phyloP scores from a whole-genome alignment of 2,329 filamentous ascomycete species.

The Fusarium newnesense region DNA sequence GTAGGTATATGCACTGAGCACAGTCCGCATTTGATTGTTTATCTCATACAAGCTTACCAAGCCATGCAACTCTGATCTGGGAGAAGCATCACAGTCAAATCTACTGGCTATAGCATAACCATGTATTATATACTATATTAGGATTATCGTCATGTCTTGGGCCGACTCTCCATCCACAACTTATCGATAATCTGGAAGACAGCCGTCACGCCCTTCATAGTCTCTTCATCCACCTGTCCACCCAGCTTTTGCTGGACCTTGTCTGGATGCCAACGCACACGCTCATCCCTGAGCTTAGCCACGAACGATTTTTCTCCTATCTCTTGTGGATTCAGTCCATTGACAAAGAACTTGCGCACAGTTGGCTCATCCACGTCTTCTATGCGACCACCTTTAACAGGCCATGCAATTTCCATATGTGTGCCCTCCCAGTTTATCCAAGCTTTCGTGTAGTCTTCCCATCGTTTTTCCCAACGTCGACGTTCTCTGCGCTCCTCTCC shows the following conservation, averaged over 20 bases:
- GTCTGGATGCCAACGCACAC: slow-evolving; percentile 96
- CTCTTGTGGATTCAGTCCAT: slow-evolving; percentile 55
- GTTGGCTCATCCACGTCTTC: slow-evolving; percentile 66
- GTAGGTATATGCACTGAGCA: neutral
- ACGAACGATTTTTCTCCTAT: slow-evolving; percentile 58
- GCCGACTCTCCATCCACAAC: slow-evolving; percentile 75
- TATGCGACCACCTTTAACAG: slow-evolving; percentile 68
- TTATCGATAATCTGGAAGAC: slow-evolving; percentile 91
- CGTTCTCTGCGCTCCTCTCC: slow-evolving; percentile 71
- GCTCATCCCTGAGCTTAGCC: slow-evolving; percentile 78
- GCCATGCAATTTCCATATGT: slow-evolving; percentile 71
- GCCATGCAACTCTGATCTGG: neutral
- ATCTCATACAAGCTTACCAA: neutral
- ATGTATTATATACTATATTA: neutral
- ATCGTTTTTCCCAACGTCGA: slow-evolving; percentile 67
- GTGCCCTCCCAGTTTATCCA: slow-evolving; percentile 69
- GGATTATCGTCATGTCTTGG: slow-evolving; percentile 28
- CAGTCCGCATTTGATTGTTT: neutral
- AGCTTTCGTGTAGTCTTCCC: slow-evolving; percentile 70
- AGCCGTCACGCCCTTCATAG: slow-evolving; percentile 84
- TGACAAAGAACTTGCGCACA: slow-evolving; percentile 76
- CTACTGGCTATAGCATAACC: neutral
- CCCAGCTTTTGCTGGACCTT: slow-evolving; percentile 94
- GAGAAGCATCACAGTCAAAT: neutral
- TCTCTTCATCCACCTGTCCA: slow-evolving; percentile 73